phyloP scores from a whole-genome alignment of 2,329 filamentous ascomycete species.

The Penicillium sp. region DNA sequence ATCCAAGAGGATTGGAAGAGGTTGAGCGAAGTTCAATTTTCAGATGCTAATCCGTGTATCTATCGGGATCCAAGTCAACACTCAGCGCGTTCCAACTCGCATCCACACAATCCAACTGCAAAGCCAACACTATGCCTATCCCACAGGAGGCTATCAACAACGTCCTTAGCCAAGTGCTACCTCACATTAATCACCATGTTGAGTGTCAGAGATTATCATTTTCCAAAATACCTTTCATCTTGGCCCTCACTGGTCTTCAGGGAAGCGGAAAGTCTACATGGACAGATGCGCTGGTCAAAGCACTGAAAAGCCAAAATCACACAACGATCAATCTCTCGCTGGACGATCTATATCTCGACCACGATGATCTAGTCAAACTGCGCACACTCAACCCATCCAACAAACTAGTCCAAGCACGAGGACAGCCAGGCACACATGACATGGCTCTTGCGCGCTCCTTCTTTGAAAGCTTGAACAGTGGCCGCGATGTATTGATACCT shows the following conservation, averaged over 20 bases:
- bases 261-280: slow-evolving; percentile 21
- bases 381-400: slow-evolving; percentile 9
- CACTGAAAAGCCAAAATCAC: slow-evolving; percentile 5
- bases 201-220: background rate
- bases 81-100: background rate
- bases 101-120: background rate
- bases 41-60: too few species aligned
- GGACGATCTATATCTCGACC: slow-evolving; percentile 18
- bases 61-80: too few species aligned
- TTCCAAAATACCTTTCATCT: slow-evolving; percentile 9
- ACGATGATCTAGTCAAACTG: slow-evolving; percentile 13
- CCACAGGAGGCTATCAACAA: slow-evolving; percentile 3
- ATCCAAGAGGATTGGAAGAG: background rate
- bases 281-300: slow-evolving; percentile 14
- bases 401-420: slow-evolving; percentile 15
- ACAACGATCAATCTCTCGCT: slow-evolving; percentile 19
- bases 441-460: slow-evolving; percentile 11
- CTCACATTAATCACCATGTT: slow-evolving; percentile 7
- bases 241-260: slow-evolving; percentile 18
- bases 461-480: slow-evolving; percentile 7
- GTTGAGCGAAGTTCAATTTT: too few species aligned
- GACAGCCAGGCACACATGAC: slow-evolving; percentile 20
- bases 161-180: slow-evolving; percentile 3
- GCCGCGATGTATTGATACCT: slow-evolving; percentile 5
- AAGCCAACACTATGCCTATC: slow-evolving; percentile 2